Conservation (phyloP, 1,139 yeast species). For the Diutina mesorugosa region DNA sequence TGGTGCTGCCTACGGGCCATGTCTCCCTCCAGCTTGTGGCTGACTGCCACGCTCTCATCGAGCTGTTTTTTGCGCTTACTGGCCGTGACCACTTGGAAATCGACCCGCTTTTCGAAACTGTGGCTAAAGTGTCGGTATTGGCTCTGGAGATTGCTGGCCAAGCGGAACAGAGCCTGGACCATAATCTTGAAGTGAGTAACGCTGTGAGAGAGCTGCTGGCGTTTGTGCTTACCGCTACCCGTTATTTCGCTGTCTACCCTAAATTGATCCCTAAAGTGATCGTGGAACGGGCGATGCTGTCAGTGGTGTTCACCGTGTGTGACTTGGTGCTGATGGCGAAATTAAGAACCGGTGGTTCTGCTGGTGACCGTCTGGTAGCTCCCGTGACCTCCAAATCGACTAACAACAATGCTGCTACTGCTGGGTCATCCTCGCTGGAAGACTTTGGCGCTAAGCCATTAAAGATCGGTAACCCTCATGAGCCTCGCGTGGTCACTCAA, state of each 20-base stretch:
- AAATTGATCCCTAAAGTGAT: constrained; percentile 58
- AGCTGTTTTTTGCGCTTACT: constrained; percentile 26
- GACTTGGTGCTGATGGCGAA: not conserved
- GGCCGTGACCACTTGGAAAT: constrained; percentile 17
- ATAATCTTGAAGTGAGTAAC: constrained; percentile 13
- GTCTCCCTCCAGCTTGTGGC: not conserved
- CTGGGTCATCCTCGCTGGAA: not conserved
- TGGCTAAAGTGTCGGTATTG: constrained; percentile 37
- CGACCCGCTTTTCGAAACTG: constrained; percentile 33
- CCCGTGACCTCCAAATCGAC: not conserved
- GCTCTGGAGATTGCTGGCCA: constrained; percentile 37
- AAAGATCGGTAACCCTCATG: not conserved
- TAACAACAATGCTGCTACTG: not conserved
- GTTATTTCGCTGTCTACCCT: constrained; percentile 59
- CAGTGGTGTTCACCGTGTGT: not conserved
- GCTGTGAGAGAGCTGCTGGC: constrained; percentile 59
- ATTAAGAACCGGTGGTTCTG: not conserved
- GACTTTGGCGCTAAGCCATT: not conserved
- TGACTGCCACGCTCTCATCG: constrained; percentile 20
- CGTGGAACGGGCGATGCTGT: constrained; percentile 61
- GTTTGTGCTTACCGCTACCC: constrained; percentile 64
- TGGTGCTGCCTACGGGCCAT: not conserved
- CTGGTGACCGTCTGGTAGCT: not conserved
- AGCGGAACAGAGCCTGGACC: constrained; percentile 21
- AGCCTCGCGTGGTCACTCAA: not conserved